Conservation (phyloP, 371 early-diverging fungal species). For the Lichtheimia ornata region DNA sequence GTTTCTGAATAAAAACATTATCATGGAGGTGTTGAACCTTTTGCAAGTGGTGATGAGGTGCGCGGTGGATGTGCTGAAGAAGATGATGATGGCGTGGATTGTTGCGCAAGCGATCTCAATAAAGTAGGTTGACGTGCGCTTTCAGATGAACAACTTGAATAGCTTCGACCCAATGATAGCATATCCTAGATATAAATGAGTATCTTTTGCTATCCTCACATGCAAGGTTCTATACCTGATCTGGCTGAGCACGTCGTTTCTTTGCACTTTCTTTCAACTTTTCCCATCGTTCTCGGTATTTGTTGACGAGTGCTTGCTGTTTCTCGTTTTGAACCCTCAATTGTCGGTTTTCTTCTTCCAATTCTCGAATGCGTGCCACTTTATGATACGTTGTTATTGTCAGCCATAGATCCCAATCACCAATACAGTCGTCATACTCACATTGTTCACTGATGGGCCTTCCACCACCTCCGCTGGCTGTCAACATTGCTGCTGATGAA, state of each 20-base stretch:
- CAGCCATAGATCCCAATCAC: not conserved
- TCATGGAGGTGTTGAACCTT: not conserved
- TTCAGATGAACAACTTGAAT: constrained; percentile 12
- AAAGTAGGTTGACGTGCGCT: constrained; percentile 14
- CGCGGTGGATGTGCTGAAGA: constrained; percentile 5
- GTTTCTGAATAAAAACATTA: not conserved
- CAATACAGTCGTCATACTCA: not conserved
- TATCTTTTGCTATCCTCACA: too few relatives aligned
- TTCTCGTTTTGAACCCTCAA: constrained; percentile 53
- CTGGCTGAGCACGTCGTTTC: constrained; percentile 45
- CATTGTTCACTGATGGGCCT: constrained; percentile 4
- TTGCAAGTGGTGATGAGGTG: not conserved
- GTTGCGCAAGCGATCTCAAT: constrained; percentile 24
- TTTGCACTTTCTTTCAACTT: constrained; percentile 87
- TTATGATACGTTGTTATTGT: not conserved
- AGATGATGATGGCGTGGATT: constrained; percentile 8
- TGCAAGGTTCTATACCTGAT: not conserved
- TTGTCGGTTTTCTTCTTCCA: constrained; percentile 59
- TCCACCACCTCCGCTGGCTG: constrained; percentile 1
- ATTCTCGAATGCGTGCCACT: constrained; percentile 46
- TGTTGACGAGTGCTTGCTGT: constrained; percentile 60
- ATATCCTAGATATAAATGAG: too few relatives aligned
- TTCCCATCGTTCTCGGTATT: constrained; percentile 88
- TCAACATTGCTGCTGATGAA: constrained; percentile 17
- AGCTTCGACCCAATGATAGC: too few relatives aligned